Evolutionary conservation across 257 asterid species (phyloP).

Genomic region (Plantago ovata): DNA sequence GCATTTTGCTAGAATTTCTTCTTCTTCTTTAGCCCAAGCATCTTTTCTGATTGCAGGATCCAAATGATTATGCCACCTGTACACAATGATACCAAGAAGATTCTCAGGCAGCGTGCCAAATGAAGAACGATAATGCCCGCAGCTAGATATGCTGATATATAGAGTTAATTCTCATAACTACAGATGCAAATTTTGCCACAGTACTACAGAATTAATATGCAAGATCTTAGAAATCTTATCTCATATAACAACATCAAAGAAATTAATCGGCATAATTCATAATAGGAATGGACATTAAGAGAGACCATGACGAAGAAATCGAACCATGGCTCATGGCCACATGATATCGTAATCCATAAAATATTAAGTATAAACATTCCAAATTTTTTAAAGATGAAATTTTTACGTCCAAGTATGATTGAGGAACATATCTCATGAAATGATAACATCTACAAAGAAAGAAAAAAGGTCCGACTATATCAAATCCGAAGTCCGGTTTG

Average conservation of each 20-base stretch:
- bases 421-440: background rate
- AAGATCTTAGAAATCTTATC: background rate
- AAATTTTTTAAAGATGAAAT: slow-evolving; percentile 1
- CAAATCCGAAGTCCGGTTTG: too few species aligned
- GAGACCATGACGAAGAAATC: background rate
- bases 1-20: slow-evolving; percentile 40
- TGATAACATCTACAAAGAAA: slow-evolving; percentile 3
- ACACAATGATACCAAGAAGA: slow-evolving; percentile 20
- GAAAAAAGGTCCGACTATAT: too few species aligned
- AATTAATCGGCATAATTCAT: too few species aligned
- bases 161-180: background rate
- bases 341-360: background rate
- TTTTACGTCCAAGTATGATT: background rate
- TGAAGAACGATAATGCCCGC: background rate
- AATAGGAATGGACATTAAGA: too few species aligned
- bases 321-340: background rate
- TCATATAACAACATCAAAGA: too few species aligned
- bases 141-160: background rate
- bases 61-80: slow-evolving; percentile 86
- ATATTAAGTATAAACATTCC: background rate
- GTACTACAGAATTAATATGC: background rate
- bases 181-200: background rate
- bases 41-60: slow-evolving; percentile 70
- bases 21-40: slow-evolving; percentile 73
- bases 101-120: slow-evolving; percentile 3